Evolutionary conservation across 2,329 filamentous ascomycete genomes (phyloP), one percentile per base, ranked within the genome.

Genomic region (Pseudogymnoascus sp.): DNA sequence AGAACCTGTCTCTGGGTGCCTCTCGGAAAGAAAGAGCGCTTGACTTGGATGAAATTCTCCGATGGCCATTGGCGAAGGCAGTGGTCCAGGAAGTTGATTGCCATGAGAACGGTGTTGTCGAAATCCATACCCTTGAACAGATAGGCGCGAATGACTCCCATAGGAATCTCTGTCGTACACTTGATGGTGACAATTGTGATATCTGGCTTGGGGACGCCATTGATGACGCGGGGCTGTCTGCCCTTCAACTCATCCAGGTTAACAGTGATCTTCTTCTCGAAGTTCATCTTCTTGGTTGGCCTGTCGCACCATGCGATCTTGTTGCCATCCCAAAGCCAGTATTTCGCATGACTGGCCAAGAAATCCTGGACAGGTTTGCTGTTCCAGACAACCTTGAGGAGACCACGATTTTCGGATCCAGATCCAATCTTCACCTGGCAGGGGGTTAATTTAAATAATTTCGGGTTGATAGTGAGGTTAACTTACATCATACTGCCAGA

Each of bases 21-120:
- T 39, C 63, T 63, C 37, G 64, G 74, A 74, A 95, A 97, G 71
- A 96, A 96, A 6, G 87, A 90, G 11, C 92, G 85, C 73, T 91
- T 93, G 73, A 97, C 88, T 0, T 84, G 75, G 0, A 87, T 78
- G 68, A 90, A 84, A 1, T 79, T 75, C 68, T 84, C 76, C 0
- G 86, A 87, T 0, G 94, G 91, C n/a, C 77, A 80, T 72, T 96
- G 85, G 4, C 94, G 89, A 61, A 99, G 78, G 6, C 93, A 78
- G 70, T 99, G 94, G 65, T 99, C 94, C 4, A 97, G 78, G 69
- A 97, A 97, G 71, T 89, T 96, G 73, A 97, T 83, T 12, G 89
- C 87, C 69, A 94, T 89, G 6, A 93, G 80, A 18, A 93, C 85
- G 18, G 80, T 75, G 37, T 82, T 83, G 69, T 88, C 82, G 72